Base-by-base conservation (phyloP, 2,329 filamentous ascomycete genomes). In the Hypoxylon sp. region DNA sequence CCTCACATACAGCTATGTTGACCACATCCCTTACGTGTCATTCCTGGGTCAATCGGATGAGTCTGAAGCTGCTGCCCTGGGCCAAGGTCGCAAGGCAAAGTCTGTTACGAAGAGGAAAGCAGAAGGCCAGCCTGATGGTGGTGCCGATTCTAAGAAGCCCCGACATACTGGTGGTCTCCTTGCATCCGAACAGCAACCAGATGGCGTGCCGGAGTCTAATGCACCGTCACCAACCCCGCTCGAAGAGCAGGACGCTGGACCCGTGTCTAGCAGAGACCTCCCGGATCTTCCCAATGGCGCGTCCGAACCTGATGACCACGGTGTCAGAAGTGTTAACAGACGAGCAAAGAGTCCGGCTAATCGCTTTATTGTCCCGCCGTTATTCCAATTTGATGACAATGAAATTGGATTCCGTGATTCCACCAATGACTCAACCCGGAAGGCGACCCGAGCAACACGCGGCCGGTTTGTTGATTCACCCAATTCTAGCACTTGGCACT, bases 331-430 rank as follows among this genome's bases (percentile, higher is more conserved):
- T 10, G 82, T 86, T 55, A 81, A 79, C 42, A 79, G 81, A 64
- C 79, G 79, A 67, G 81, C 80, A 4, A 78, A 77, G 31, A 81
- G 81, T 55, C 76, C 81, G 27, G 83, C 85, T 73, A 88, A 87
- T 72, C 86, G 85, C 27, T 83, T 89, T 61, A 83, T 89, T 73
- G 78, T 88, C 48, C 86, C 86, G 10, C 79, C 79, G 6, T 70
- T 82, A 0, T 86, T 85, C 68, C 78, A 82, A 57, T 89, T 83
- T 62, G 81, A 85, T 40, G 79, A 85, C 7, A 80, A 84, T 64
- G 86, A 89, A 73, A 89, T 90, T 67, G 88, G 88, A 13, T 89
- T 88, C 76, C 83, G 85, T 22, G 88, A 89, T 72, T 87, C 86
- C 3, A 83, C 83, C 67, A 89, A 89, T 66, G 85, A 87, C 71